Evolutionary conservation across 1,284 basidiomycete genomes (phyloP).

Genomic region (Boletus austroedulis): DNA sequence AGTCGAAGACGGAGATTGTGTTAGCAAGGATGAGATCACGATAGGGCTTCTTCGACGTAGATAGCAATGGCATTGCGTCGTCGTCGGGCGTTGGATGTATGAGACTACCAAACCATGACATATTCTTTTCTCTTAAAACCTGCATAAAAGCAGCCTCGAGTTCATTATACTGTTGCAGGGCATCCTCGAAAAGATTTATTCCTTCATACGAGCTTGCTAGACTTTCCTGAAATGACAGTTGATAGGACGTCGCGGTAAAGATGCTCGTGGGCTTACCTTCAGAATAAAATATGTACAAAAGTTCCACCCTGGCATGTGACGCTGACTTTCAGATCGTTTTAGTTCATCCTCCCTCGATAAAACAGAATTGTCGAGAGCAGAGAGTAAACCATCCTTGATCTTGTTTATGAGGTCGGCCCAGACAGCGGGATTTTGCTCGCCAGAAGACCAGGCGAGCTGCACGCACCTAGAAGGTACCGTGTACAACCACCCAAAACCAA

Average conservation of each 20-base stretch:
- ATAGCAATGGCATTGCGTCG: slow-evolving; percentile 81
- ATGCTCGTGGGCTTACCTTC: slow-evolving; percentile 56
- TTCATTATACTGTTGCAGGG: slow-evolving; percentile 86
- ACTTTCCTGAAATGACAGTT: slow-evolving; percentile 66
- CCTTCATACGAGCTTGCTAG: slow-evolving; percentile 91
- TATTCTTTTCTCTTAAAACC: slow-evolving; percentile 74
- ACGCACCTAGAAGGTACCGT: slow-evolving; percentile 58
- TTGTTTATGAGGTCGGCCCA: slow-evolving; percentile 91
- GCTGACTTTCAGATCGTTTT: slow-evolving; percentile 79
- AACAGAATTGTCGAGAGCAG: slow-evolving; percentile 80
- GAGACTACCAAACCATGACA: slow-evolving; percentile 87
- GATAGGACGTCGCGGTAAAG: background rate
- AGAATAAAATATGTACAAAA: slow-evolving; percentile 95
- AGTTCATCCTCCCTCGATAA: slow-evolving; percentile 84
- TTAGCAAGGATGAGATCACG: slow-evolving; percentile 87
- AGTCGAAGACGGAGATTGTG: slow-evolving; percentile 91
- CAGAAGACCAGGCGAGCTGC: slow-evolving; percentile 69
- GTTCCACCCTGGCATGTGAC: slow-evolving; percentile 92
- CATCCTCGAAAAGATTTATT: slow-evolving; percentile 87
- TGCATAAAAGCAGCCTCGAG: slow-evolving; percentile 85
- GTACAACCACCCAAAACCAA: slow-evolving; percentile 13
- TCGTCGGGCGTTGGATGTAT: slow-evolving; percentile 71
- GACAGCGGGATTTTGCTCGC: slow-evolving; percentile 71
- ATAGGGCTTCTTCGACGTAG: slow-evolving; percentile 80
- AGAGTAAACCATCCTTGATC: slow-evolving; percentile 84